These are phyloP conservation scores for Aspergillus hortae DNA, from an alignment of 2,329 filamentous ascomycete species.

Conservation along the genomic window DNA sequence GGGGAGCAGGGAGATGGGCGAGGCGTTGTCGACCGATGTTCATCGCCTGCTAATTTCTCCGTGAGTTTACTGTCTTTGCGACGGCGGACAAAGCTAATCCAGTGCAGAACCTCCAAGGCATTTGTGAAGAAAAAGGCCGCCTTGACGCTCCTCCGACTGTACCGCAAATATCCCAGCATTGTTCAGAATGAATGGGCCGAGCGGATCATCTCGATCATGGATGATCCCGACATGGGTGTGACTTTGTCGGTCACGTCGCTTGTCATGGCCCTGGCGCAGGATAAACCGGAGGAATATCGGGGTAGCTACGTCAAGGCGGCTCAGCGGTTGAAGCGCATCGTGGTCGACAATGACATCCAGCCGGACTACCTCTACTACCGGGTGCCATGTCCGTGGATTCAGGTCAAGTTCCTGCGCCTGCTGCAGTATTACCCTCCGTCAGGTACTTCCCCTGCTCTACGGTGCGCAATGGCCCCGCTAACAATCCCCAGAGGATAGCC, in stretches of 20 bases:
- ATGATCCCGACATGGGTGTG: constrained; percentile 90
- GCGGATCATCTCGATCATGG: constrained; percentile 97
- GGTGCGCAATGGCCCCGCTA: background rate
- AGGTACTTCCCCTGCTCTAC: constrained; percentile 52
- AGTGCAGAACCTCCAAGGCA: constrained; percentile 73
- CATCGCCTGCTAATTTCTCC: constrained; percentile 92
- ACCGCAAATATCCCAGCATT: constrained; percentile 90
- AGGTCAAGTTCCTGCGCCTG: constrained; percentile 87
- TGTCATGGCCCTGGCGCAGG: constrained; percentile 90
- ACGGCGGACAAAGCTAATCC: constrained; percentile 29
- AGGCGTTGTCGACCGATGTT: constrained; percentile 86
- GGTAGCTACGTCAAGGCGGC: constrained; percentile 93
- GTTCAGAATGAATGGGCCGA: constrained; percentile 97
- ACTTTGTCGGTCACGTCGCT: constrained; percentile 92
- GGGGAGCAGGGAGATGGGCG: constrained; percentile 93
- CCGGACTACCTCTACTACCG: constrained; percentile 98
- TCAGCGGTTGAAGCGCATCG: constrained; percentile 79
- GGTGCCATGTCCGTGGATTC: constrained; percentile 98
- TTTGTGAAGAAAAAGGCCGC: constrained; percentile 99
- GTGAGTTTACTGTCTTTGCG: constrained; percentile 51
- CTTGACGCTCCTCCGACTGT: constrained; percentile 84
- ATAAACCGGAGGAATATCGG: constrained; percentile 90
- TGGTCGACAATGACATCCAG: constrained; percentile 85
- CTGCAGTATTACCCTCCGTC: constrained; percentile 96
- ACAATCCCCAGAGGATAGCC: constrained; percentile 69